Evolutionary conservation across 2,329 filamentous ascomycete species (phyloP).

Genomic region (Colletotrichum sidae): DNA sequence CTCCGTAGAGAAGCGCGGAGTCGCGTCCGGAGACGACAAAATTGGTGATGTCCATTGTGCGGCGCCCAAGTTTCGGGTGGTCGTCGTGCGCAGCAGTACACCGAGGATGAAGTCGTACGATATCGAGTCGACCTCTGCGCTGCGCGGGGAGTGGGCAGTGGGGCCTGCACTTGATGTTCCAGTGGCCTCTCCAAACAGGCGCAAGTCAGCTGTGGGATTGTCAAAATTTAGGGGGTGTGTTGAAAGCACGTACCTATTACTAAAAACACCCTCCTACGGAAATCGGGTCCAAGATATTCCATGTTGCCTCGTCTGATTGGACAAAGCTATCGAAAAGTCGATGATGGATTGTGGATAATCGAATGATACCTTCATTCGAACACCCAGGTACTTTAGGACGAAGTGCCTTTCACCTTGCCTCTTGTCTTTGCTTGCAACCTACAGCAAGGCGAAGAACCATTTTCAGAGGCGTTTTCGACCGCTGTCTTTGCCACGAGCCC

Average conservation of each 20-base stretch:
- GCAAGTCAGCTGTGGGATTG: constrained; percentile 7
- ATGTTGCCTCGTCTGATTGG: constrained; percentile 5
- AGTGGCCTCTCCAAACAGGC: constrained; percentile 19
- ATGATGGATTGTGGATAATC: constrained; percentile 19
- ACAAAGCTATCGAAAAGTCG: constrained; percentile 22
- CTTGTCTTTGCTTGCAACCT: background rate
- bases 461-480: no score
- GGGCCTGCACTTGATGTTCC: constrained; percentile 24
- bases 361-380: constrained; percentile 5
- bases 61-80: constrained; percentile 14
- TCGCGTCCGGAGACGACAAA: constrained; percentile 85
- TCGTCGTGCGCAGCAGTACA: background rate
- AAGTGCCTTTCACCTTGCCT: background rate
- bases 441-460: no score
- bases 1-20: constrained; percentile 86
- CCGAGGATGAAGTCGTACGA: constrained; percentile 5
- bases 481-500: no score
- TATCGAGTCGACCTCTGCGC: constrained; percentile 30
- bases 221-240: constrained; percentile 26
- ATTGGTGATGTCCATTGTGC: constrained; percentile 86
- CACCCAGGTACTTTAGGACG: no score
- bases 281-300: constrained; percentile 27
- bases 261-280: background rate
- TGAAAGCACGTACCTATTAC: background rate
- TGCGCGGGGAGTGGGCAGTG: constrained; percentile 27